Base-by-base conservation (phyloP, 306 rosid species). In the Trichosanthes truncata region DNA sequence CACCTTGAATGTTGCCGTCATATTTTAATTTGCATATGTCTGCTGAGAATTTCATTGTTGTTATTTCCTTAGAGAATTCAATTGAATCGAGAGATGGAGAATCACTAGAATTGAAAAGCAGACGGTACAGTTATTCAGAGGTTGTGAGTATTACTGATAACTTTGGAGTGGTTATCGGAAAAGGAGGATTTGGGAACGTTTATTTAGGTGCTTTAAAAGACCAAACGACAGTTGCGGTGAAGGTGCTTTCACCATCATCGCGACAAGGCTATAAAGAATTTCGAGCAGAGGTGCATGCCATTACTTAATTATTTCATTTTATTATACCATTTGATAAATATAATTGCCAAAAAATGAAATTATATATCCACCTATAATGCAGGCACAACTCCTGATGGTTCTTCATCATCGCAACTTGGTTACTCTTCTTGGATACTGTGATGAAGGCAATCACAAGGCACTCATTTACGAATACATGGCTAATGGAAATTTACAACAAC, bases 141-240 rank as follows among this genome's bases (percentile, higher is more conserved):
- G n/a, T n/a, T n/a, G 3, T 75, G 8, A 43, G 25, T 5, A n/a
- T n/a, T n/a, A n/a, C n/a, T n/a, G n/a, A n/a, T n/a, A n/a, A n/a
- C n/a, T n/a, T n/a, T n/a, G n/a, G 38, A 33, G 78, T 53, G 4
- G 29, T 48, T 21, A 68, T 87, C 35, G 88, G 87, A 60, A 49
- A 52, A 77, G 87, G 90, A 26, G 90, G 87, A 51, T 87, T 87
- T 78, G 91, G 86, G 15, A 77, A 82, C 9, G 89, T 86, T 20
- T 84, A 82, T 52, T 55, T 29, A 5, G 89, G 87, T 48, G 43
- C 18, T 9, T 29, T 85, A 9, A 26, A 75, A 6, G 72, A 78
- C 43, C 72, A 20, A 8, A 65, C 55, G 18, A 45, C 25, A 29
- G 89, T 85, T 55, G 89, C 87, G 0, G 73, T 29, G 33, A 87